Percentiles rank a stretch among this genome's conserved stretches.
Evolutionary conservation across 805 yeast species (phyloP).

Genomic region (Candida taoyuanica): DNA sequence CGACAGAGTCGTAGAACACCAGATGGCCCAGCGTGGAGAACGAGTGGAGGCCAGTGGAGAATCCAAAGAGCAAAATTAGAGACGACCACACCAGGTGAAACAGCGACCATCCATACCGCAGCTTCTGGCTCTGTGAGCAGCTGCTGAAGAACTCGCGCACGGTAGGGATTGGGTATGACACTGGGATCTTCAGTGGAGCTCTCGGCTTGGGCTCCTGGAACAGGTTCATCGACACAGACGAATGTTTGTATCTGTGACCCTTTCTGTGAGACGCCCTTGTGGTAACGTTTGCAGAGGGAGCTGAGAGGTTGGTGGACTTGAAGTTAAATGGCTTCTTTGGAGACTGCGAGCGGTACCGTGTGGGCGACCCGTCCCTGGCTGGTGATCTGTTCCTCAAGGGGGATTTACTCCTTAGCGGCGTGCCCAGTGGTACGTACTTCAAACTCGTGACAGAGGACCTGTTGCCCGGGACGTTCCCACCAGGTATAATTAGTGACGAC

Average conservation of each 20-base stretch:
- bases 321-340: conserved; percentile 57
- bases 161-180: conserved; percentile 42
- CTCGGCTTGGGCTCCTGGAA: conserved; percentile 86
- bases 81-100: conserved; percentile 54
- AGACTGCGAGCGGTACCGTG: conserved; percentile 24
- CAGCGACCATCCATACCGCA: conserved; percentile 53
- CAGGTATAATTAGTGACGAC: conserved; percentile 22
- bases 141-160: conserved; percentile 57
- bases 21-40: conserved; percentile 81
- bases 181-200: conserved; percentile 76
- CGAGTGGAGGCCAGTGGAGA: conserved; percentile 50
- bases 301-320: conserved; percentile 44
- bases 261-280: conserved; percentile 69
- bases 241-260: conserved; percentile 94
- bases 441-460: conserved; percentile 23
- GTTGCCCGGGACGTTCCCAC: conserved; percentile 28
- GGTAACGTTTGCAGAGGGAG: conserved; percentile 30
- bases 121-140: conserved; percentile 51
- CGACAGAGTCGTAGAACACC: conserved; percentile 80
- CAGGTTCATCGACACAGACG: conserved; percentile 92
- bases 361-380: conserved; percentile 31
- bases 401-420: conserved; percentile 26
- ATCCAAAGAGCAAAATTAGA: conserved; percentile 56
- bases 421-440: conserved; percentile 24
- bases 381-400: conserved; percentile 28